Evolutionary conservation across 345 rosid species (phyloP).

Genomic region (Gossypioides kirkii): DNA sequence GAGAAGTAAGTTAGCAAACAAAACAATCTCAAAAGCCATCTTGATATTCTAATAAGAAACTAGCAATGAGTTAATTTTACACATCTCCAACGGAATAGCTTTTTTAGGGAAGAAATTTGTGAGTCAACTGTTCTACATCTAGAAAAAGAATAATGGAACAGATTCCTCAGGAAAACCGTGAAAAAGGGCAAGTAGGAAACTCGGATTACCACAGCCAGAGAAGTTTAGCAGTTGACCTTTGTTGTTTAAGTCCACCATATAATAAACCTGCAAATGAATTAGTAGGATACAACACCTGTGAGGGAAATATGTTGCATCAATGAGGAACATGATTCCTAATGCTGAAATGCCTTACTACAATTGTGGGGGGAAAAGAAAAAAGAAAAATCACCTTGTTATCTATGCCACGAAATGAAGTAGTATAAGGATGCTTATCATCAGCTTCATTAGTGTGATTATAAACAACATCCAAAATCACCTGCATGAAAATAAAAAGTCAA

Average conservation of each 20-base stretch:
- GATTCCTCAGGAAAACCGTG: neutral
- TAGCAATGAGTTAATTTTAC: neutral
- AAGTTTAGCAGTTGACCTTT: conserved; percentile 62
- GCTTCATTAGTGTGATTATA: conserved; percentile 96
- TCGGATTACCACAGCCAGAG: conserved; percentile 79
- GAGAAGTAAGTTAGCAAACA: neutral
- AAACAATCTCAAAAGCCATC: neutral
- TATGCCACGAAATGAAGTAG: conserved; percentile 93
- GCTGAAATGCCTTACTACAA: neutral
- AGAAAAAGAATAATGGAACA: neutral
- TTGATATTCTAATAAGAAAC: neutral
- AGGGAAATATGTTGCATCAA: neutral
- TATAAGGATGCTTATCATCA: conserved; percentile 71
- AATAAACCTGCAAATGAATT: conserved; percentile 62
- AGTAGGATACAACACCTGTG: neutral
- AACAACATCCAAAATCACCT: conserved; percentile 96
- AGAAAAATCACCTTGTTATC: conserved; percentile 65
- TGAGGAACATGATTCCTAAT: neutral
- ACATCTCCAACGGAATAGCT: neutral
- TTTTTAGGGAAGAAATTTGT: neutral
- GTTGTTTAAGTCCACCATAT: conserved; percentile 64
- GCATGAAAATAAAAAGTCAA: conserved; percentile 20
- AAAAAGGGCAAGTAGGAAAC: conserved; percentile 7
- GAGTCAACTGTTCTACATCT: neutral
- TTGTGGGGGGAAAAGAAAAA: neutral